A percentile compares a stretch with the other conserved stretches of the same genome.
Conservation (phyloP, 495 filamentous ascomycete genomes). For the Tuber borchii region DNA sequence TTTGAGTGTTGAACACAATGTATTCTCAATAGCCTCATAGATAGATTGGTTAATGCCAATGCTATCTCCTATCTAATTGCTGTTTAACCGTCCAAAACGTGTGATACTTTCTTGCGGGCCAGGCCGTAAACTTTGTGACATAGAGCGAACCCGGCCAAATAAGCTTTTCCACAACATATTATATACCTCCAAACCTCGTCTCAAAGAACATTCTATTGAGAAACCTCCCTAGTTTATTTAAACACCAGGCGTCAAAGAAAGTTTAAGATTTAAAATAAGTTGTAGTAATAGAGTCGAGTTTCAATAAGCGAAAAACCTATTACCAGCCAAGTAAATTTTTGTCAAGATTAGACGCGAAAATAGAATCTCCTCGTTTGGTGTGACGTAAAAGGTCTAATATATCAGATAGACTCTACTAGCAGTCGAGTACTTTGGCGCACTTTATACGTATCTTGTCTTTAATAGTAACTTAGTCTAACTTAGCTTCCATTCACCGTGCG, state of each 20-base stretch:
- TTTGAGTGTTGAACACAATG: neutral
- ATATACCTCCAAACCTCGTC: neutral
- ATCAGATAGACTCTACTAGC: neutral
- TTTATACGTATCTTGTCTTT: neutral
- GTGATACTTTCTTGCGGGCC: neutral
- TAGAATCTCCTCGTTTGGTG: too few species aligned
- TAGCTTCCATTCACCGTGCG: neutral
- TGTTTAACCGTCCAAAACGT: neutral
- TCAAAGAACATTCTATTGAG: neutral
- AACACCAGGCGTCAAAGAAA: neutral
- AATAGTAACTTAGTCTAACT: neutral
- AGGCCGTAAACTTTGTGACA: neutral
- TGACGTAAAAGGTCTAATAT: neutral
- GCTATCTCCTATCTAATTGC: neutral
- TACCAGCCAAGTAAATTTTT: neutral
- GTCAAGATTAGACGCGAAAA: too few species aligned
- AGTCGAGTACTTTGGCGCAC: too few species aligned
- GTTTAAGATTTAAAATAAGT: neutral
- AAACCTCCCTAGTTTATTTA: neutral
- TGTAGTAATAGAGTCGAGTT: neutral
- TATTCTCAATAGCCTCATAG: neutral
- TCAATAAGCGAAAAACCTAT: neutral
- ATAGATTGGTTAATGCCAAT: neutral
- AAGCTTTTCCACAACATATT: neutral
- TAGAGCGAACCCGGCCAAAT: neutral